phyloP scores from a whole-genome alignment of 2,329 filamentous ascomycete genomes.

The Colletotrichum ledebouriae region DNA sequence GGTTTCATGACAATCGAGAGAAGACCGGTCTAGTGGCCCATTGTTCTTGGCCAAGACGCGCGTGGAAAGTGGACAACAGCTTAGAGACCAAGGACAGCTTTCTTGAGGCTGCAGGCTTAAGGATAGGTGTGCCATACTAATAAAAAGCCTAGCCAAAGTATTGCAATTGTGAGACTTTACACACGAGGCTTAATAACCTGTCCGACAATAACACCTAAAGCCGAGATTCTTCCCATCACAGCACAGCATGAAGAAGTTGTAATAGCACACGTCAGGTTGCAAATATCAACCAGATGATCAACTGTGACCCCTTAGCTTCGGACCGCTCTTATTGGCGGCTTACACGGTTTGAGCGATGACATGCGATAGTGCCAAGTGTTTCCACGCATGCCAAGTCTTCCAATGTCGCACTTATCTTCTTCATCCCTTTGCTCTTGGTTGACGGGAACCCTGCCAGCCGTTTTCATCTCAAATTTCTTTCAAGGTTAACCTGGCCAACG shows the following conservation, averaged over 20 bases:
- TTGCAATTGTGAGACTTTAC: too few species aligned
- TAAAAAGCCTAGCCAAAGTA: too few species aligned
- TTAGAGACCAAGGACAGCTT: too few species aligned
- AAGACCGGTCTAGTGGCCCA: too few species aligned
- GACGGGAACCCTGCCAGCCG: neutral
- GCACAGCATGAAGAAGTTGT: neutral
- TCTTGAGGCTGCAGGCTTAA: too few species aligned
- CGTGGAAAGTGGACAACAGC: too few species aligned
- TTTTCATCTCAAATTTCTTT: slow-evolving; percentile 2
- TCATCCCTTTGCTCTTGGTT: slow-evolving; percentile 15
- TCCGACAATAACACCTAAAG: neutral
- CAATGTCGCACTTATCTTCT: slow-evolving; percentile 18
- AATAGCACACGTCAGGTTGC: neutral
- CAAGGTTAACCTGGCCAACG: slow-evolving; percentile 10
- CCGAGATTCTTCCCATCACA: neutral
- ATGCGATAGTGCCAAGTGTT: slow-evolving; percentile 27
- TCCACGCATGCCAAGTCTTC: slow-evolving; percentile 29
- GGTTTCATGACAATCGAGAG: too few species aligned
- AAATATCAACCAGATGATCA: neutral
- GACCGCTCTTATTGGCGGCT: neutral
- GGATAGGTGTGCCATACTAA: too few species aligned
- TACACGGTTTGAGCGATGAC: slow-evolving; percentile 15
- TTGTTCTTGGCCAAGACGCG: too few species aligned
- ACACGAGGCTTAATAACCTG: neutral
- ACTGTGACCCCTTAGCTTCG: neutral